phyloP scores from a whole-genome alignment of 192 early-diverging fungal species.

The Martensiomyces pterosporus region DNA sequence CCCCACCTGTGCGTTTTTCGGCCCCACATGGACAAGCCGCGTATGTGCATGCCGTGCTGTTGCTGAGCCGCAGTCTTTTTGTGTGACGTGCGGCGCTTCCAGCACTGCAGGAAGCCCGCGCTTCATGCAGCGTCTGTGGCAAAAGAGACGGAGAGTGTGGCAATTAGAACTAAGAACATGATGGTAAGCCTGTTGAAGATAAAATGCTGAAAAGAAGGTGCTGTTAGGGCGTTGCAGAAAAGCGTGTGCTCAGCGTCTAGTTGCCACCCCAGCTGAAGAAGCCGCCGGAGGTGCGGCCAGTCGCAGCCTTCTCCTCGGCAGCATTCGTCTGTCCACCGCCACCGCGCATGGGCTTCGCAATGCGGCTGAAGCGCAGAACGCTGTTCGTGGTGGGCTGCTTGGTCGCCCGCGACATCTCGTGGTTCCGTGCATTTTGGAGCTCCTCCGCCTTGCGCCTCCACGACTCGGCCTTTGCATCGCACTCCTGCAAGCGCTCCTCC shows the following conservation, averaged over 20 bases:
- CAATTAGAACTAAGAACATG: no score
- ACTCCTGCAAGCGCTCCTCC: constrained; percentile 66
- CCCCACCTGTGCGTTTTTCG: no score
- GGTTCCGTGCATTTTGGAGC: constrained; percentile 52
- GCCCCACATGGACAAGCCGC: no score
- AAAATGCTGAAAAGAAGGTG: no score
- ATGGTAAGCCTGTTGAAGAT: no score
- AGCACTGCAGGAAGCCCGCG: no score
- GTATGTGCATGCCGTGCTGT: no score
- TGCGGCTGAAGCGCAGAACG: constrained; percentile 64
- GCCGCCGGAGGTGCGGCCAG: constrained; percentile 26
- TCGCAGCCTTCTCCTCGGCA: constrained; percentile 26
- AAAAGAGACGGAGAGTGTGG: no score
- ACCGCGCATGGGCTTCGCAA: constrained; percentile 92
- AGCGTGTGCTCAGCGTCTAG: constrained; percentile 1
- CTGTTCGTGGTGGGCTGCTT: constrained; percentile 15
- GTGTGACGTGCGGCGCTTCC: no score
- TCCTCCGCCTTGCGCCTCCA: constrained; percentile 66
- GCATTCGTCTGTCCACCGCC: constrained; percentile 52
- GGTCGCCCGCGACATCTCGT: constrained; percentile 14
- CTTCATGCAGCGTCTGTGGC: no score
- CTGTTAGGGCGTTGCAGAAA: no score
- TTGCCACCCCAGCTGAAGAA: constrained; percentile 44
- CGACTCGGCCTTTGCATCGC: constrained; percentile 80
- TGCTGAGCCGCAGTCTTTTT: no score